A percentile compares a stretch with the other conserved stretches of the same genome.
These are phyloP conservation scores for Claviceps humidiphila DNA, from an alignment of 2,329 filamentous ascomycete species.

Conservation along the genomic window DNA sequence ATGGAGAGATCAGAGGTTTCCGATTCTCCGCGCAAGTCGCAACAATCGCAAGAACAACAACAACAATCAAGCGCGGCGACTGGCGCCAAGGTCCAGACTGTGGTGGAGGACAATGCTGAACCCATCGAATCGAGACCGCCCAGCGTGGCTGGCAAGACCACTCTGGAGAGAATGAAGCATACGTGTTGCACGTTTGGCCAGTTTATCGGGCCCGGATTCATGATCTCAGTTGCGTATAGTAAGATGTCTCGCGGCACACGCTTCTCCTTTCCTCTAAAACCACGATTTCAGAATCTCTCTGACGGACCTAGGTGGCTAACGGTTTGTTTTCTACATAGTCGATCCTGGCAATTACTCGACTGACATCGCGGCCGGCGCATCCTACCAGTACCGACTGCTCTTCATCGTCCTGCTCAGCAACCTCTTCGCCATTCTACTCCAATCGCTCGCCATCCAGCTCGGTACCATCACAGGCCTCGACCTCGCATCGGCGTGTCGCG, in stretches of 20 bases:
- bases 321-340: constrained; percentile 19
- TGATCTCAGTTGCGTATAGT: constrained; percentile 48
- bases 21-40: background rate
- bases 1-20: background rate
- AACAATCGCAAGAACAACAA: background rate
- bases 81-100: background rate
- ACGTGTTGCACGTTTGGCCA: constrained; percentile 18
- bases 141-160: background rate
- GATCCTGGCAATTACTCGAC: constrained; percentile 58
- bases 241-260: constrained; percentile 10
- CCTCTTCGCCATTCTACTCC: constrained; percentile 57
- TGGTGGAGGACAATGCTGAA: background rate
- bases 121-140: background rate
- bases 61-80: background rate
- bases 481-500: constrained; percentile 51
- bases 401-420: constrained; percentile 59
- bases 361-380: constrained; percentile 54
- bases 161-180: constrained; percentile 9
- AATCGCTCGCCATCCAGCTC: constrained; percentile 54
- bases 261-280: background rate
- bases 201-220: constrained; percentile 54
- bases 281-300: background rate
- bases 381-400: constrained; percentile 50
- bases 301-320: background rate
- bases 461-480: constrained; percentile 57